Evolutionary conservation across 2,329 filamentous ascomycete genomes (phyloP).

Genomic region (Cercospora janseana): DNA sequence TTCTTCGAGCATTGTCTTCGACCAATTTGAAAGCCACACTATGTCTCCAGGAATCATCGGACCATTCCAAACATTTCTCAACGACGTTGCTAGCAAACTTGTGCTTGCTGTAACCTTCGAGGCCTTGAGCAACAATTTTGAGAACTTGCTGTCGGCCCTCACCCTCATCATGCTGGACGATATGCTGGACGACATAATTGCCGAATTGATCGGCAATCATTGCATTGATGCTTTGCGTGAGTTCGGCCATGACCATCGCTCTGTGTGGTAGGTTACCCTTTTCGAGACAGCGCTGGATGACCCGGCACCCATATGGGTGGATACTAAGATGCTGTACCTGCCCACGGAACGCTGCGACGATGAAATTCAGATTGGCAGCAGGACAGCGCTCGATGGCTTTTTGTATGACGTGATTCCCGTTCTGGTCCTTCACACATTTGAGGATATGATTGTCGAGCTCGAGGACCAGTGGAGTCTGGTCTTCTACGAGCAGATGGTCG

Average conservation of each 20-base stretch:
- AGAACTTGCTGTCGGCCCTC: slow-evolving; percentile 74
- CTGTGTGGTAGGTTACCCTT: slow-evolving; percentile 66
- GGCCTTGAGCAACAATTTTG: slow-evolving; percentile 65
- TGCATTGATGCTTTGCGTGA: slow-evolving; percentile 67
- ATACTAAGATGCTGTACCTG: slow-evolving; percentile 71
- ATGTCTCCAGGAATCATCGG: slow-evolving; percentile 65
- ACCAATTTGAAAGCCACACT: slow-evolving; percentile 63
- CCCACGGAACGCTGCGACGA: slow-evolving; percentile 75
- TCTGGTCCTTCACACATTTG: slow-evolving; percentile 77
- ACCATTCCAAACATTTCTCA: slow-evolving; percentile 80
- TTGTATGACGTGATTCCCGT: slow-evolving; percentile 95
- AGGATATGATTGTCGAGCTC: slow-evolving; percentile 77
- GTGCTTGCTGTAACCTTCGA: slow-evolving; percentile 80
- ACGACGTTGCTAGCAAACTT: slow-evolving; percentile 98
- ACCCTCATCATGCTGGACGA: slow-evolving; percentile 73
- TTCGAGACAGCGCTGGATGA: slow-evolving; percentile 90
- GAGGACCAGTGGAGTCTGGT: slow-evolving; percentile 78
- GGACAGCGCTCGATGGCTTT: slow-evolving; percentile 84
- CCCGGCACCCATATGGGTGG: slow-evolving; percentile 84
- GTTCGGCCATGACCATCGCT: slow-evolving; percentile 69
- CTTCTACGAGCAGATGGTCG: slow-evolving; percentile 86
- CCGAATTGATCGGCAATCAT: slow-evolving; percentile 87
- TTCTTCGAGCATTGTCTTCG: slow-evolving; percentile 51
- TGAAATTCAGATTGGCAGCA: slow-evolving; percentile 74
- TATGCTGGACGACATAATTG: slow-evolving; percentile 94